Conservation (phyloP, 176 grass and related monocot genomes). For the Pontederia crassipes region DNA sequence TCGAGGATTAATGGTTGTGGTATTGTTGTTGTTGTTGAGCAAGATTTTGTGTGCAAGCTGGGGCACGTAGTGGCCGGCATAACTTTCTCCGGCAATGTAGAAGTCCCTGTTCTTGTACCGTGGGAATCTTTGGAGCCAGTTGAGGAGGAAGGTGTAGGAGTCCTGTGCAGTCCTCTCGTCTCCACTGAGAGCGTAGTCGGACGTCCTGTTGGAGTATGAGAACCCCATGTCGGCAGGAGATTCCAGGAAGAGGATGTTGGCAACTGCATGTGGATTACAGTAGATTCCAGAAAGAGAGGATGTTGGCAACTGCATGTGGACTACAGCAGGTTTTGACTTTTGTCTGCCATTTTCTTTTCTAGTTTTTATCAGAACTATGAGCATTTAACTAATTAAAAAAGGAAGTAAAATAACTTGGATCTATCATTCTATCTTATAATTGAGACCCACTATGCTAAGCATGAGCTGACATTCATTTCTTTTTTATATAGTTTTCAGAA, state of each 20-base stretch:
- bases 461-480: no score
- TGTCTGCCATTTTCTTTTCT: neutral
- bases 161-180: neutral
- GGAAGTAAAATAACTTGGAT: no score
- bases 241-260: slow-evolving; percentile 3
- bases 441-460: no score
- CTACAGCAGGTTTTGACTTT: neutral
- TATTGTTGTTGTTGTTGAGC: neutral
- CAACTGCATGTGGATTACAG: neutral
- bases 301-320: neutral
- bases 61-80: slow-evolving; percentile 1
- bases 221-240: neutral
- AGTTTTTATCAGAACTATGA: no score
- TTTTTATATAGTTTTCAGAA: neutral
- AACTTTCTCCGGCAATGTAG: slow-evolving; percentile 4
- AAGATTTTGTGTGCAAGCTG: neutral
- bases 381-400: no score
- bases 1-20: neutral
- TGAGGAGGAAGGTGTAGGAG: slow-evolving; percentile 2
- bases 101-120: neutral
- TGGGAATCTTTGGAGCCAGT: slow-evolving; percentile 1
- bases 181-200: neutral
- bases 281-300: neutral
- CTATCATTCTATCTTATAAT: no score
- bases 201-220: slow-evolving; percentile 1